phyloP scores from a whole-genome alignment of 1,284 basidiomycete species.

The Apiotrichum domesticum region DNA sequence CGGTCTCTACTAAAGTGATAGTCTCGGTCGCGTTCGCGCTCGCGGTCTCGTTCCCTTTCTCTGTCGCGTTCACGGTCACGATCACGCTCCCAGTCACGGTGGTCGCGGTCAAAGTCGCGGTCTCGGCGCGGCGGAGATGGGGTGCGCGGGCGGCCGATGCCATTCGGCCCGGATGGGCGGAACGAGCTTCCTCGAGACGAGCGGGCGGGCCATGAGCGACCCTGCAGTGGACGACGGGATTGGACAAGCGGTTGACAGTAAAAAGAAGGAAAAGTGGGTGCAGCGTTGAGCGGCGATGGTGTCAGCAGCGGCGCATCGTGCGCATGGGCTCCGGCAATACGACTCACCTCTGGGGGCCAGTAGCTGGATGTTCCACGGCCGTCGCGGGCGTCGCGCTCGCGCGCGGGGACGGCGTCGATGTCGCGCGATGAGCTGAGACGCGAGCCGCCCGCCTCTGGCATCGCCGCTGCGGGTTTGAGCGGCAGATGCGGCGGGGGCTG shows the following conservation, averaged over 20 bases:
- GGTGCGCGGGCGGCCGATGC: conserved; percentile 8
- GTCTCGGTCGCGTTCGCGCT: conserved; percentile 9
- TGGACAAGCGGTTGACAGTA: too few species aligned
- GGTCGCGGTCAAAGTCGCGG: conserved; percentile 5
- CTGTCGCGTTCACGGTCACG: conserved; percentile 10
- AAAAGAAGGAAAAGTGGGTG: too few species aligned
- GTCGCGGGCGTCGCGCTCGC: conserved; percentile 9
- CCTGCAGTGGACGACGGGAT: background rate
- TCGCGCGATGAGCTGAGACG: conserved; percentile 13
- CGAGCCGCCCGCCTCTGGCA: conserved; percentile 9
- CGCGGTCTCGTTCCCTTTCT: conserved; percentile 9
- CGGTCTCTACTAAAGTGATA: background rate
- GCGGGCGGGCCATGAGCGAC: conserved; percentile 6
- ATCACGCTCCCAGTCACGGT: conserved; percentile 6
- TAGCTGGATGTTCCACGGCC: background rate
- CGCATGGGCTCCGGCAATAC: background rate
- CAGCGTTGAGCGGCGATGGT: background rate
- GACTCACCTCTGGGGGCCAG: conserved; percentile 12
- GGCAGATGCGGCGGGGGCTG: conserved; percentile 20
- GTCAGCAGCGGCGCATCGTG: background rate
- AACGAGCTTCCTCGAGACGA: conserved; percentile 7
- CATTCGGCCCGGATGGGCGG: conserved; percentile 11
- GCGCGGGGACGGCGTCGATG: conserved; percentile 19
- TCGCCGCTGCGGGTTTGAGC: conserved; percentile 16
- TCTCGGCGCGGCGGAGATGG: conserved; percentile 13